These are phyloP conservation scores for Naganishia antarctica DNA, from an alignment of 768 basidiomycete species.

Conservation along the genomic window DNA sequence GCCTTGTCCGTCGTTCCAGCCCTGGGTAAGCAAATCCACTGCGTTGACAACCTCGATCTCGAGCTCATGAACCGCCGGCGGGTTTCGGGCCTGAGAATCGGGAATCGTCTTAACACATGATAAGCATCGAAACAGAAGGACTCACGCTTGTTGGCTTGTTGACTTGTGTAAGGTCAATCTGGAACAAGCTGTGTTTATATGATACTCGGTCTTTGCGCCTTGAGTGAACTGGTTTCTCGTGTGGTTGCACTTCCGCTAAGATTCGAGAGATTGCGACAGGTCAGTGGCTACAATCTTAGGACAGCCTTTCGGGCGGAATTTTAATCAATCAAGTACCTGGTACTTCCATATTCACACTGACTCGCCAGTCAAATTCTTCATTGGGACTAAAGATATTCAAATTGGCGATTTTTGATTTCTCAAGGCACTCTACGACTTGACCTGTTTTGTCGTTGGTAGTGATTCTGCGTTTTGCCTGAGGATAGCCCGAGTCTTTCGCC, in stretches of 20 bases:
- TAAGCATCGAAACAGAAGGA: too few species aligned
- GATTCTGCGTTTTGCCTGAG: constrained; percentile 67
- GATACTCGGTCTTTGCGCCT: constrained; percentile 83
- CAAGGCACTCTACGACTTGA: constrained; percentile 63
- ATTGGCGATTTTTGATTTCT: constrained; percentile 78
- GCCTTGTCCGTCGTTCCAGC: constrained; percentile 59
- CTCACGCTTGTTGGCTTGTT: constrained; percentile 52
- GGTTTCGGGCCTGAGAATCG: constrained; percentile 48
- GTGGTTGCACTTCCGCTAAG: constrained; percentile 37
- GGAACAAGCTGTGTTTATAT: constrained; percentile 88
- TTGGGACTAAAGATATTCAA: constrained; percentile 83
- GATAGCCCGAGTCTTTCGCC: constrained; percentile 47
- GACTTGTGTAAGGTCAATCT: constrained; percentile 91
- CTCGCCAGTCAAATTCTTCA: constrained; percentile 77
- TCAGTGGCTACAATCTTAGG: too few species aligned
- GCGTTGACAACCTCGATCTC: constrained; percentile 78
- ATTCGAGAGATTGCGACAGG: too few species aligned
- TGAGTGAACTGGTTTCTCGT: constrained; percentile 26
- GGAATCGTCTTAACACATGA: too few species aligned
- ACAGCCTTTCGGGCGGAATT: too few species aligned
- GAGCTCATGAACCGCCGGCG: constrained; percentile 72
- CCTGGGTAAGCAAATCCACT: constrained; percentile 61
- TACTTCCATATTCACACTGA: constrained; percentile 87
- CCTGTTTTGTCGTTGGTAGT: constrained; percentile 73
- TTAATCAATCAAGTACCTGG: too few species aligned